Conservation (phyloP, 1,284 basidiomycete species). For the Cryptococcus sp. region DNA sequence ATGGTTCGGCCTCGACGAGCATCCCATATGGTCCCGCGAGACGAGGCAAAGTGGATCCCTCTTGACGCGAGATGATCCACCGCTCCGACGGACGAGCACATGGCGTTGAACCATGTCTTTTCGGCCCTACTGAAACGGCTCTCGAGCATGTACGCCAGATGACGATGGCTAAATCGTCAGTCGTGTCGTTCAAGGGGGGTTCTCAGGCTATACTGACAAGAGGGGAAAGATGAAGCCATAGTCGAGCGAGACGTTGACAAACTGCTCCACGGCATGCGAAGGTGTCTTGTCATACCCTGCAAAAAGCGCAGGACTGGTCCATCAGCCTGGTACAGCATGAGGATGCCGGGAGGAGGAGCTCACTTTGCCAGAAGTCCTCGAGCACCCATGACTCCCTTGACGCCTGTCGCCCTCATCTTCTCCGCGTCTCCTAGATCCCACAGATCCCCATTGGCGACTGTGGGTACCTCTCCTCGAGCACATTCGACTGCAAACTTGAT, state of each 20-base stretch:
- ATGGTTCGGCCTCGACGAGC: conserved; percentile 20
- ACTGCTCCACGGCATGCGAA: conserved; percentile 49
- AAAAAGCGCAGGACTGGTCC: conserved; percentile 50
- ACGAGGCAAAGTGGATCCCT: conserved; percentile 32
- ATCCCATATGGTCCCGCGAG: conserved; percentile 28
- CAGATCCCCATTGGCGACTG: conserved; percentile 56
- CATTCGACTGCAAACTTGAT: conserved; percentile 54
- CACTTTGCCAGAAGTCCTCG: conserved; percentile 57
- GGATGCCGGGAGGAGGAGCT: conserved; percentile 13
- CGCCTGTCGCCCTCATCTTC: conserved; percentile 50
- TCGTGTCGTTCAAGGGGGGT: not conserved
- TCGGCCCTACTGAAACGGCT: conserved; percentile 48
- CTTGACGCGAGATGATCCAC: conserved; percentile 50
- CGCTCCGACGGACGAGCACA: conserved; percentile 49
- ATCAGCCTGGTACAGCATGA: not conserved
- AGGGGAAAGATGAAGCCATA: conserved; percentile 53
- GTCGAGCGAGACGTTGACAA: conserved; percentile 49
- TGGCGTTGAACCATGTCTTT: conserved; percentile 52
- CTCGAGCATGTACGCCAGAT: conserved; percentile 57
- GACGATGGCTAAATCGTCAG: conserved; percentile 42
- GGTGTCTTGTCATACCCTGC: conserved; percentile 53
- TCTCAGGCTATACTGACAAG: conserved; percentile 43
- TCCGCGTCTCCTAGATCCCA: conserved; percentile 51
- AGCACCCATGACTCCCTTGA: conserved; percentile 56
- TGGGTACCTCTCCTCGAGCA: conserved; percentile 51